Percentiles rank a stretch among this genome's conserved stretches.
phyloP scores from a whole-genome alignment of 2,329 filamentous ascomycete species.

The Helminthosporium solani region DNA sequence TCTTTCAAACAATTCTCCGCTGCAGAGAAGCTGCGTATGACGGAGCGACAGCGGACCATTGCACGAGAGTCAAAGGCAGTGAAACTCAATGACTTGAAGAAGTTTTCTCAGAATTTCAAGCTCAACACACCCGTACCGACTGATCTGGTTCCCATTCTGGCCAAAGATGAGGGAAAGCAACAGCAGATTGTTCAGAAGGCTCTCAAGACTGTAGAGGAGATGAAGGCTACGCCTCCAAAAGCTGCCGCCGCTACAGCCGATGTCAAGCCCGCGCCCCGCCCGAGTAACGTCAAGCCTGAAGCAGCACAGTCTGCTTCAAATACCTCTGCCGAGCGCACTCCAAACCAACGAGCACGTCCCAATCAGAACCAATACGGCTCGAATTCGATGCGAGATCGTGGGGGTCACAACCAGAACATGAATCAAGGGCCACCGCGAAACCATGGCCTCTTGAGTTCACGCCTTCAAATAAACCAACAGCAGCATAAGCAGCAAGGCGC shows the following conservation, averaged over 20 bases:
- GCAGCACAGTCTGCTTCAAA: conserved; percentile 31
- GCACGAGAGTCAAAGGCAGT: conserved; percentile 77
- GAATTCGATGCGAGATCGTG: conserved; percentile 45
- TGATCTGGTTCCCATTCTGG: conserved; percentile 90
- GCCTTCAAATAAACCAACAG: conserved; percentile 54
- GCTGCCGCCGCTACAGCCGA: conserved; percentile 46
- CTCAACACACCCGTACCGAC: conserved; percentile 87
- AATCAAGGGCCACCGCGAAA: conserved; percentile 42
- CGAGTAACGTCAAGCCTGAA: conserved; percentile 41
- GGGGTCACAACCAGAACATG: conserved; percentile 45
- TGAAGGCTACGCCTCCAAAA: conserved; percentile 40
- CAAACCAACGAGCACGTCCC: conserved; percentile 48
- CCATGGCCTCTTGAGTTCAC: conserved; percentile 52
- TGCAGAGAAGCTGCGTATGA: conserved; percentile 60
- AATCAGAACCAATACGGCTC: conserved; percentile 44
- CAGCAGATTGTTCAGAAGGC: conserved; percentile 89
- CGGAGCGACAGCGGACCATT: conserved; percentile 56
- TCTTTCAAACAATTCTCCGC: conserved; percentile 66
- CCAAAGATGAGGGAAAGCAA: conserved; percentile 94
- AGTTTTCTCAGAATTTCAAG: conserved; percentile 93
- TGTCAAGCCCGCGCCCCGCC: conserved; percentile 30
- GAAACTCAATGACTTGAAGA: conserved; percentile 91
- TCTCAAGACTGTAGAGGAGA: conserved; percentile 68
- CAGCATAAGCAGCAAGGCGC: conserved; percentile 51
- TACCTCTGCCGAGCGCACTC: conserved; percentile 47